Evolutionary conservation across 73 alveolate genomes (phyloP).

Genomic region (Uronychia setigera): DNA sequence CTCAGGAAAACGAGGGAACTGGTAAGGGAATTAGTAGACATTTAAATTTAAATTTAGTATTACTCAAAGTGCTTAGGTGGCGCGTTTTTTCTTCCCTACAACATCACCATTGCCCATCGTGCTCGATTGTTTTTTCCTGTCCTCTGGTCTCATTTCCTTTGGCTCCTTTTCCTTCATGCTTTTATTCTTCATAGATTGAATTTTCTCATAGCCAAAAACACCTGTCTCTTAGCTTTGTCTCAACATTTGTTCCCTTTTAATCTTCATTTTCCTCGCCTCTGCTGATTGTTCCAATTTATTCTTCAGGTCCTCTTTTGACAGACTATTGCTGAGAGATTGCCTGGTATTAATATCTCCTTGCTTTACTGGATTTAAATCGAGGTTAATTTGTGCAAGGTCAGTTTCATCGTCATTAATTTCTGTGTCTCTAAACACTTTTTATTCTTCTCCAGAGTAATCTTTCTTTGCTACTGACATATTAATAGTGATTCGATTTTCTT

Average conservation of each 20-base stretch:
- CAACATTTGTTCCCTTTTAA: not conserved
- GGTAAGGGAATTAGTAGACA: not conserved
- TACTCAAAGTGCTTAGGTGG: not conserved
- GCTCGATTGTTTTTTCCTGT: too few relatives aligned
- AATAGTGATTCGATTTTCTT: too few relatives aligned
- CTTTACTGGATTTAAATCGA: too few relatives aligned
- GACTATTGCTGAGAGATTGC: too few relatives aligned
- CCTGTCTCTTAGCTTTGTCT: not conserved
- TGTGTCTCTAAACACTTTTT: too few relatives aligned
- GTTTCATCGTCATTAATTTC: too few relatives aligned
- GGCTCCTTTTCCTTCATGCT: not conserved
- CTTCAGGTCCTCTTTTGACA: too few relatives aligned
- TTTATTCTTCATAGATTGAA: not conserved
- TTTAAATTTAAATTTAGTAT: not conserved
- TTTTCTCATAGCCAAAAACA: not conserved
- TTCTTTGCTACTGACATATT: too few relatives aligned
- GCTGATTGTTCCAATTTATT: not conserved
- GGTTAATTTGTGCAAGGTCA: too few relatives aligned
- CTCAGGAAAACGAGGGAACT: not conserved
- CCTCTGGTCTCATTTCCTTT: not conserved
- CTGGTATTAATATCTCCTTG: too few relatives aligned
- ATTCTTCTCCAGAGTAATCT: too few relatives aligned
- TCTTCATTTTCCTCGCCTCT: not conserved
- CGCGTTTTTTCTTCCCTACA: not conserved
- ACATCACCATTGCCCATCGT: not conserved